These are phyloP conservation scores for Fulvia fulva DNA, from an alignment of 2,329 filamentous ascomycete genomes.

Conservation along the genomic window DNA sequence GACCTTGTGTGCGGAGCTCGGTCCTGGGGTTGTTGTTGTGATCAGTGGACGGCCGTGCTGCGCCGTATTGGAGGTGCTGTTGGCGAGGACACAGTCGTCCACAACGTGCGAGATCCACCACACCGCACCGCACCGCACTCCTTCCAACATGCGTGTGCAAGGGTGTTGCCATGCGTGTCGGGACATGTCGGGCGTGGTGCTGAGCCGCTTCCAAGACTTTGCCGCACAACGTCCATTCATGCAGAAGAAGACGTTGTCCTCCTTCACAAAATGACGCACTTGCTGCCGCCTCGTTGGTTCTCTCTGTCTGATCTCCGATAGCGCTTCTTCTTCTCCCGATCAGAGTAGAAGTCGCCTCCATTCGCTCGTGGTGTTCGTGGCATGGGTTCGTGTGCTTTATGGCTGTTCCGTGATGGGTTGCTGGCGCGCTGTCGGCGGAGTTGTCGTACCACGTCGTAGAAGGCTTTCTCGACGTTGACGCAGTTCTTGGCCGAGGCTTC, in stretches of 20 bases:
- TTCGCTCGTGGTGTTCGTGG: slow-evolving; percentile 15
- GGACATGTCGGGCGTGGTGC: not conserved
- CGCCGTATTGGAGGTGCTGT: not conserved
- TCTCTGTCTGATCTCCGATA: slow-evolving; percentile 22
- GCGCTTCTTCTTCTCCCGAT: slow-evolving; percentile 23
- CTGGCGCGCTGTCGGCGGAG: slow-evolving; percentile 69
- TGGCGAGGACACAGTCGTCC: not conserved
- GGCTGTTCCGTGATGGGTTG: slow-evolving; percentile 22
- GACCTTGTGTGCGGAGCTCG: not conserved
- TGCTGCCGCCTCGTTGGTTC: slow-evolving; percentile 22
- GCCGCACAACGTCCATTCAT: not conserved
- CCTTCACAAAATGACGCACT: slow-evolving; percentile 29
- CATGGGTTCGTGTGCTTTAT: slow-evolving; percentile 13
- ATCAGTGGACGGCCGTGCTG: not conserved
- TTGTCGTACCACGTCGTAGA: slow-evolving; percentile 94
- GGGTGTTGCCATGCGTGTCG: not conserved
- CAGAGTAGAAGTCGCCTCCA: slow-evolving; percentile 16
- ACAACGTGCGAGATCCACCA: not conserved
- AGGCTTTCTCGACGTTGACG: slow-evolving; percentile 97
- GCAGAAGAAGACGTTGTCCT: not conserved
- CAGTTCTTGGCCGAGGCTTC: slow-evolving; percentile 97
- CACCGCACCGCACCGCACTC: not conserved
- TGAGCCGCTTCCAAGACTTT: not conserved
- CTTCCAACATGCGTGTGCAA: not conserved
- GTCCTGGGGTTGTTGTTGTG: not conserved